These are phyloP conservation scores for Barnettozyma wickerhamii DNA, from an alignment of 805 yeast genomes.

Conservation along the genomic window DNA sequence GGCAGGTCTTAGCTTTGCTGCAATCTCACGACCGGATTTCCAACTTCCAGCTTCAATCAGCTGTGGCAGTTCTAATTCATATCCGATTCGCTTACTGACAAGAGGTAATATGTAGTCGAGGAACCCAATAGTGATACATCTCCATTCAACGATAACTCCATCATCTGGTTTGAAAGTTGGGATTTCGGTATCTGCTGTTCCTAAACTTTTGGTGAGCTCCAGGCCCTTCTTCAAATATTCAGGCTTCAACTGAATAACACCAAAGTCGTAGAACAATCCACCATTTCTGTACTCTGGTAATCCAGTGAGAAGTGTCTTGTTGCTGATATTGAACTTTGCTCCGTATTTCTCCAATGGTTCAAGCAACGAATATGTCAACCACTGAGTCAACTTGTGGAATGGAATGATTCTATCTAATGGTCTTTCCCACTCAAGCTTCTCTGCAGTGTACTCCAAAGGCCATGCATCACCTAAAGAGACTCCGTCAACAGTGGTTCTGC, in stretches of 20 bases:
- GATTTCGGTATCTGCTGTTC: constrained; percentile 26
- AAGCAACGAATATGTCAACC: constrained; percentile 59
- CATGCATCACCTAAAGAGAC: constrained; percentile 60
- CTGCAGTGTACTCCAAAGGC: constrained; percentile 36
- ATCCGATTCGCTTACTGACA: constrained; percentile 42
- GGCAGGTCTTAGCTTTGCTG: constrained; percentile 42
- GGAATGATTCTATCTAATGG: constrained; percentile 44
- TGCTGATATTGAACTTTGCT: constrained; percentile 49
- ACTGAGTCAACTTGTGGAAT: constrained; percentile 63
- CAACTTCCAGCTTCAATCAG: constrained; percentile 66
- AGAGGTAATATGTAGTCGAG: constrained; percentile 49
- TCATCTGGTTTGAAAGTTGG: constrained; percentile 52
- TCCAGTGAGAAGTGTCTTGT: constrained; percentile 82
- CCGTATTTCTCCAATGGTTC: constrained; percentile 48
- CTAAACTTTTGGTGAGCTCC: constrained; percentile 27
- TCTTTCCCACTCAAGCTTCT: constrained; percentile 18
- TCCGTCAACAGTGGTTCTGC: constrained; percentile 48
- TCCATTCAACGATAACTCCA: constrained; percentile 65
- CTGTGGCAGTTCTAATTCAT: constrained; percentile 46
- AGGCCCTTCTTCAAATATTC: constrained; percentile 36
- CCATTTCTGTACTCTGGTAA: constrained; percentile 83
- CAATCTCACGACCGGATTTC: constrained; percentile 62
- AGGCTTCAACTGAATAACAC: constrained; percentile 44
- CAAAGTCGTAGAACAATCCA: constrained; percentile 56
- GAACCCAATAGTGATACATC: constrained; percentile 55